Conservation (phyloP, 305 asterid genomes). For the Fraxinus baroniana region DNA sequence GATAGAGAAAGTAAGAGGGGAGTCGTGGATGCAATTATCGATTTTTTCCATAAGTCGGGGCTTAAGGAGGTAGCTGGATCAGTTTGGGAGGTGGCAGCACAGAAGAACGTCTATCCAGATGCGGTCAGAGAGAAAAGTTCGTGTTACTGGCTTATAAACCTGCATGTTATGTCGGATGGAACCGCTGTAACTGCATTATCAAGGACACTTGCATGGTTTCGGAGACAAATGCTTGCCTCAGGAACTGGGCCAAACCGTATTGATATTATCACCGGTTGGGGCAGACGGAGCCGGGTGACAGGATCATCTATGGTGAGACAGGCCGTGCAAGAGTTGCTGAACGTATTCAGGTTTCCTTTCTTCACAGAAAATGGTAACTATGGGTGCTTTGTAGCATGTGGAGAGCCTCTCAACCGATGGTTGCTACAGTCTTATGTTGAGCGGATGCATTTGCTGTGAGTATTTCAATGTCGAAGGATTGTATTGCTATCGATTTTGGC, state of each 20-base stretch:
- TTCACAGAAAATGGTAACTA: conserved; percentile 67
- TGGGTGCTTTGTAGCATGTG: conserved; percentile 91
- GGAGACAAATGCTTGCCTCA: conserved; percentile 58
- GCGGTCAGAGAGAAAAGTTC: conserved; percentile 73
- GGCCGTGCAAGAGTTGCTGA: conserved; percentile 70
- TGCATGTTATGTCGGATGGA: conserved; percentile 94
- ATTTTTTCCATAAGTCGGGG: conserved; percentile 83
- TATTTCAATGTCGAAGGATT: neutral
- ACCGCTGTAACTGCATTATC: conserved; percentile 92
- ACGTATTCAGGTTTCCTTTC: conserved; percentile 70
- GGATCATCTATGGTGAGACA: conserved; percentile 83
- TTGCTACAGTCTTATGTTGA: conserved; percentile 76
- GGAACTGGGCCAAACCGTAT: conserved; percentile 70
- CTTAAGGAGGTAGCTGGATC: conserved; percentile 96
- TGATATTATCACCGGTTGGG: conserved; percentile 96
- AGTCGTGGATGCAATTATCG: conserved; percentile 80
- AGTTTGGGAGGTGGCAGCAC: conserved; percentile 90
- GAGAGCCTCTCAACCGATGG: conserved; percentile 82
- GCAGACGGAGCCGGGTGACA: conserved; percentile 83
- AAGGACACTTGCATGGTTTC: conserved; percentile 84
- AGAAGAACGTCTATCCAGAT: conserved; percentile 84
- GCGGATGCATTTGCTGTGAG: conserved; percentile 87
- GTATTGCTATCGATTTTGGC: conserved; percentile 27
- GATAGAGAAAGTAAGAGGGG: conserved; percentile 97
- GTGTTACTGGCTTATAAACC: conserved; percentile 83